phyloP scores from a whole-genome alignment of 2,329 filamentous ascomycete genomes.

The Penicillium capsulatum region DNA sequence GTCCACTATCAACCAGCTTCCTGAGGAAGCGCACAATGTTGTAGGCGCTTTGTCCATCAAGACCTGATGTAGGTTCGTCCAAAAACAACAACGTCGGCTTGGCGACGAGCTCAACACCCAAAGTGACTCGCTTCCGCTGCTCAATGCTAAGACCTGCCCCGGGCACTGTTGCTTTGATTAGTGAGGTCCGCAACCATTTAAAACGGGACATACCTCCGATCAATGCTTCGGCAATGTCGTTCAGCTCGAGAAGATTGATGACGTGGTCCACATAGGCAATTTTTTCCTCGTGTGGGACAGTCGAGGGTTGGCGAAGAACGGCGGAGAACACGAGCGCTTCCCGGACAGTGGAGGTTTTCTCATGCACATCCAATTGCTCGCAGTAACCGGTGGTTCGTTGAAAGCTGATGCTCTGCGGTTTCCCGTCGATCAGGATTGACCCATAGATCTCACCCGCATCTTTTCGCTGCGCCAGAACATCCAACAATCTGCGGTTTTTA shows the following conservation, averaged over 20 bases:
- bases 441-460: constrained; percentile 42
- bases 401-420: constrained; percentile 43
- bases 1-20: constrained; percentile 62
- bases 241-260: constrained; percentile 62
- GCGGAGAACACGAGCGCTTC: constrained; percentile 64
- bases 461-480: constrained; percentile 43
- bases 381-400: constrained; percentile 51
- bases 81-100: constrained; percentile 60
- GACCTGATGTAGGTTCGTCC: constrained; percentile 58
- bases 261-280: constrained; percentile 62
- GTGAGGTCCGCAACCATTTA: no score
- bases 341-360: constrained; percentile 58
- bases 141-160: constrained; percentile 61
- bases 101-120: constrained; percentile 57
- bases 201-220: constrained; percentile 58
- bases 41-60: constrained; percentile 63
- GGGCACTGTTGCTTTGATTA: no score
- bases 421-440: constrained; percentile 43
- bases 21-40: constrained; percentile 58
- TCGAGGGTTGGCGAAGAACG: constrained; percentile 55
- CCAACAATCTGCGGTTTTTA: constrained; percentile 38
- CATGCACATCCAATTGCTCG: constrained; percentile 63
- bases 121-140: constrained; percentile 60
- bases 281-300: constrained; percentile 56
- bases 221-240: constrained; percentile 58